Base-by-base conservation (phyloP, 306 rosid species). In the Cicer yamashitae region DNA sequence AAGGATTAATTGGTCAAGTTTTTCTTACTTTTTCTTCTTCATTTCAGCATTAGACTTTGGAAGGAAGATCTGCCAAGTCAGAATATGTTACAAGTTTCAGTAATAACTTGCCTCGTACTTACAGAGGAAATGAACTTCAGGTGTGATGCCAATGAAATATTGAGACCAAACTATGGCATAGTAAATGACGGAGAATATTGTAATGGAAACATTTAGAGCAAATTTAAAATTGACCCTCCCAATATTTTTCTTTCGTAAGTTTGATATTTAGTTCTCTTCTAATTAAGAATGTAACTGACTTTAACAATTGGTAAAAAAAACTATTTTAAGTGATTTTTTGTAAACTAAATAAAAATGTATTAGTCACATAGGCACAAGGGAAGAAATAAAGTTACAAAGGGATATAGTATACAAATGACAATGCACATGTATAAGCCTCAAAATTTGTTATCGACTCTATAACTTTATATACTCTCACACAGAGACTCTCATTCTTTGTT, bases 381-480 rank as follows among this genome's bases (percentile, higher is more conserved):
- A 67, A 30, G 38, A 39, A 41, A 56, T 14, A 52, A 46, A 63
- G 6, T 1, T 53, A 38, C 8, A 57, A 45, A 40, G 63, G 37
- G 18, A 41, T 9, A 39, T 15, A 8, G 53, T 63, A 8, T 41
- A 40, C 56, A 81, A 46, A 37, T 30, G 44, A 50, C 15, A 17
- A 47, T 59, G 50, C 53, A 75, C 77, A 67, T 71, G 60, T 58
- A 10, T 18, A 45, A 10, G 88, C 96, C 88, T 86, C 96, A 90
- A 90, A 89, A 89, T 82, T 82, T 88, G 82, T 58, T 71, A 72
- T 81, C 82, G 63, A 82, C 76, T 71, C 60, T 51, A 58, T 64
- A 73, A 51, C 54, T 69, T 56, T 71, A 79, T 22, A 12, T 74
- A 81, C 63, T 62, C 76, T 54, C 44, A 67, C 46, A 58, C 40